Evolutionary conservation across 2,329 filamentous ascomycete genomes (phyloP).

Genomic region (Setomelanomma holmii): DNA sequence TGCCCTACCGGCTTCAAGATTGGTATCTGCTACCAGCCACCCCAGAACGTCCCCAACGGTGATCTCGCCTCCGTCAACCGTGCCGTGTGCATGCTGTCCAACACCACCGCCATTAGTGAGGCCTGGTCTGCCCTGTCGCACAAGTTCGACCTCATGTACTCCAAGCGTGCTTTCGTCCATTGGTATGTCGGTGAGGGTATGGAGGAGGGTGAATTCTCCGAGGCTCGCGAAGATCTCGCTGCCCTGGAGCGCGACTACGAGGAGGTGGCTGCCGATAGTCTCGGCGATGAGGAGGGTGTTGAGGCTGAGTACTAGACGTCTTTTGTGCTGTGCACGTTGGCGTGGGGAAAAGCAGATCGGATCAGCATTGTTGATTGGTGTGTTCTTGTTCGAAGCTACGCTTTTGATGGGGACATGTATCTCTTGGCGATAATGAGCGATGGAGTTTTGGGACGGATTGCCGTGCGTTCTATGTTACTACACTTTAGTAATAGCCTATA

Average conservation of each 20-base stretch:
- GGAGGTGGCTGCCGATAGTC: constrained; percentile 92
- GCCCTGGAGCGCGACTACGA: constrained; percentile 98
- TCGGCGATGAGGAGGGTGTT: constrained; percentile 82
- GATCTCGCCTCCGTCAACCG: constrained; percentile 98
- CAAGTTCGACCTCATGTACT: constrained; percentile 99
- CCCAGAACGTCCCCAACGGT: constrained; percentile 93
- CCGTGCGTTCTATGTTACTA: constrained; percentile 38
- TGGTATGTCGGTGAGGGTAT: constrained; percentile 99
- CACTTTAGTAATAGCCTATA: constrained; percentile 38
- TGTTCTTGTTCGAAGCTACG: constrained; percentile 27
- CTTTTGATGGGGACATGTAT: constrained; percentile 25
- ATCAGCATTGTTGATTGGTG: constrained; percentile 38
- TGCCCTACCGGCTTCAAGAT: constrained; percentile 99
- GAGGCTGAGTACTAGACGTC: constrained; percentile 86
- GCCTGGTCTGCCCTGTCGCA: constrained; percentile 94
- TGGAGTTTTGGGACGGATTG: constrained; percentile 33
- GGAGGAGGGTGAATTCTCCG: constrained; percentile 99
- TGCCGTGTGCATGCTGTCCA: constrained; percentile 98
- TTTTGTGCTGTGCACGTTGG: constrained; percentile 21
- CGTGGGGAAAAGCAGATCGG: constrained; percentile 27
- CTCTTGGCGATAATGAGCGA: constrained; percentile 24
- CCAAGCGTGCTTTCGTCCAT: constrained; percentile 99
- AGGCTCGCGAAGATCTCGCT: constrained; percentile 97
- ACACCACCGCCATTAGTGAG: constrained; percentile 98
- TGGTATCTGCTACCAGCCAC: constrained; percentile 99